Percentiles rank a stretch among this genome's conserved stretches.
These are phyloP conservation scores for Sugiyamaella mastotermitis DNA, from an alignment of 805 yeast genomes.

Conservation along the genomic window DNA sequence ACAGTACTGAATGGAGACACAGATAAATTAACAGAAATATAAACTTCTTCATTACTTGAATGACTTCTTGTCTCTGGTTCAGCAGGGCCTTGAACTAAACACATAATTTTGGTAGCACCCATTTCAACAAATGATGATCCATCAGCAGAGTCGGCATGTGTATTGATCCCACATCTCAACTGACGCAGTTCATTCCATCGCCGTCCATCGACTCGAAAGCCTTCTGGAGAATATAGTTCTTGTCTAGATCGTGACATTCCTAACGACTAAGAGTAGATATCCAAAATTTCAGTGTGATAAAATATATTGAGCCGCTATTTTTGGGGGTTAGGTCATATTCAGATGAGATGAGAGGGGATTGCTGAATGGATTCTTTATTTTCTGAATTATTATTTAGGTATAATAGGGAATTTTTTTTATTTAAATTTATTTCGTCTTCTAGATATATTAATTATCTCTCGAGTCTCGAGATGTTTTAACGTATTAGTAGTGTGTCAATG, in stretches of 20 bases:
- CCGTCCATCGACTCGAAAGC: conserved; percentile 87
- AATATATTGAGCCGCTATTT: no score
- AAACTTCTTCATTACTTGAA: conserved; percentile 44
- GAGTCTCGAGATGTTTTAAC: no score
- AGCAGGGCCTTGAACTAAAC: conserved; percentile 83
- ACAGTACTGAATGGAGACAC: conserved; percentile 77
- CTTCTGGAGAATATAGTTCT: conserved; percentile 93
- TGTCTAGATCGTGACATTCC: conserved; percentile 21
- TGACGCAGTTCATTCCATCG: conserved; percentile 89
- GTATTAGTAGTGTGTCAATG: no score
- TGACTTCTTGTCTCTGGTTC: conserved; percentile 59
- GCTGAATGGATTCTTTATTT: no score
- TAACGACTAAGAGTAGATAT: no score
- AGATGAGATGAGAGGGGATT: no score
- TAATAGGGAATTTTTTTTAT: no score
- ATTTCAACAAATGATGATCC: conserved; percentile 91
- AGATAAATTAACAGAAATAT: conserved; percentile 56
- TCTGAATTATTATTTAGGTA: no score
- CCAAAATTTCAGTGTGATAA: no score
- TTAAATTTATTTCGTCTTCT: no score
- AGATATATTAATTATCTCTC: no score
- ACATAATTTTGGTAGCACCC: conserved; percentile 84
- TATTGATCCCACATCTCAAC: conserved; percentile 73
- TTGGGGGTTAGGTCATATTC: no score
- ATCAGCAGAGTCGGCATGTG: conserved; percentile 77